A percentile compares a stretch with the other conserved stretches of the same genome.
phyloP scores from a whole-genome alignment of 2,329 filamentous ascomycete species.

The Cephalotrichum gorgonifer region DNA sequence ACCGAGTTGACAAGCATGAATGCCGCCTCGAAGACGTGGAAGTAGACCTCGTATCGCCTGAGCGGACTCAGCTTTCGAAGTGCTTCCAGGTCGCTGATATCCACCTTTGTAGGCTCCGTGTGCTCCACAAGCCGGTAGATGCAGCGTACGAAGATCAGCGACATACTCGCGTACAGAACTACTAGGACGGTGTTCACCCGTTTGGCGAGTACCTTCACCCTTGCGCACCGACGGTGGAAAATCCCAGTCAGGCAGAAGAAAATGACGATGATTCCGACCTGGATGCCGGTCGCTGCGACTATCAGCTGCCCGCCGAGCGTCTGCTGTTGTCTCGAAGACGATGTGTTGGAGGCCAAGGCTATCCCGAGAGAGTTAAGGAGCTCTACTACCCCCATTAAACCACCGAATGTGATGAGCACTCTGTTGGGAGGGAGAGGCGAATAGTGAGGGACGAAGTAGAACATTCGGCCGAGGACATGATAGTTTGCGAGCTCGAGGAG shows the following conservation, averaged over 20 bases:
- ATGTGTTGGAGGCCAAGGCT: constrained; percentile 25
- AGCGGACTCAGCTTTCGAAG: constrained; percentile 12
- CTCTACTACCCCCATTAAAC: constrained; percentile 33
- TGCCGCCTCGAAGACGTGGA: constrained; percentile 32
- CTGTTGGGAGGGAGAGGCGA: constrained; percentile 38
- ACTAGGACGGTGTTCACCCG: neutral
- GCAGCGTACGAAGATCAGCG: constrained; percentile 33
- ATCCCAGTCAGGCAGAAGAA: constrained; percentile 31
- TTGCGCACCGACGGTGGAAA: constrained; percentile 30
- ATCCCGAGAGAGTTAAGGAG: constrained; percentile 32
- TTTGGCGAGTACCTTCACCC: neutral
- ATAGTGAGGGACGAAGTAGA: constrained; percentile 52
- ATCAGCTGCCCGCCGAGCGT: constrained; percentile 24
- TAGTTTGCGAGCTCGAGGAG: constrained; percentile 55
- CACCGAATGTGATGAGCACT: constrained; percentile 36
- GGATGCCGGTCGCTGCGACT: constrained; percentile 31
- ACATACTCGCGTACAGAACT: constrained; percentile 23
- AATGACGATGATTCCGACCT: constrained; percentile 32
- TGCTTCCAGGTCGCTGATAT: constrained; percentile 10
- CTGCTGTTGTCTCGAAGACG: constrained; percentile 16
- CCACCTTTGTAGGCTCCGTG: constrained; percentile 28
- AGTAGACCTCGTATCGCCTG: constrained; percentile 32
- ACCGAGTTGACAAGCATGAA: constrained; percentile 31
- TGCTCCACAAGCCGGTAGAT: constrained; percentile 45
- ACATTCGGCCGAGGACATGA: constrained; percentile 48